Conservation (phyloP, 768 basidiomycete genomes). For the Rhizopogon vesiculosus region DNA sequence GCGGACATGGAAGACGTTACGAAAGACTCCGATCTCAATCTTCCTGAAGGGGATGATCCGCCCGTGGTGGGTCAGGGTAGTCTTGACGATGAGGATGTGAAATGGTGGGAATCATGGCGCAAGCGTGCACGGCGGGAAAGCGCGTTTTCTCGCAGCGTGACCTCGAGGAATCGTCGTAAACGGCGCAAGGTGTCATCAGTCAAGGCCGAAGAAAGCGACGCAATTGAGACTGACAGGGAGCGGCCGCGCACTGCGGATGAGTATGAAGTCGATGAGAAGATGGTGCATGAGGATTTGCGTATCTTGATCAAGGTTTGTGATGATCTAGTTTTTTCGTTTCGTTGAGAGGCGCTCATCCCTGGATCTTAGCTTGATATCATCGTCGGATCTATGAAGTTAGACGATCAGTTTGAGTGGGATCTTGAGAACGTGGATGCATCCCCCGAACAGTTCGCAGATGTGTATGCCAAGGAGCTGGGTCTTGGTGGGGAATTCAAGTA, state of each 20-base stretch:
- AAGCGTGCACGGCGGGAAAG: conserved; percentile 37
- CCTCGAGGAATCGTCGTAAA: conserved; percentile 31
- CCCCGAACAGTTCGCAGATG: conserved; percentile 90
- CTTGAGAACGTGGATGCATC: conserved; percentile 72
- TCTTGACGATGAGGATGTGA: conserved; percentile 44
- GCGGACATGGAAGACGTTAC: conserved; percentile 1
- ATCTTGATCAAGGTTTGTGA: conserved; percentile 79
- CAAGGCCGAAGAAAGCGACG: conserved; percentile 20
- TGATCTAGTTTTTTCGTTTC: conserved; percentile 16
- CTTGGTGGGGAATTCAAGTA: conserved; percentile 90
- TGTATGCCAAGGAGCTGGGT: conserved; percentile 83
- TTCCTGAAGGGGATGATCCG: conserved; percentile 20
- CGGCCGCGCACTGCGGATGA: conserved; percentile 53
- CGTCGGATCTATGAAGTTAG: conserved; percentile 86
- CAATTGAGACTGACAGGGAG: conserved; percentile 31
- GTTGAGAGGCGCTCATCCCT: not conserved
- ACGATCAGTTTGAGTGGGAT: conserved; percentile 99
- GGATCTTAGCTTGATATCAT: conserved; percentile 82
- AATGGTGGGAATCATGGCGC: conserved; percentile 75
- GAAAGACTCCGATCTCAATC: conserved; percentile 18
- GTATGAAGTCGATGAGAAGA: conserved; percentile 60
- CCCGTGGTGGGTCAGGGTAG: conserved; percentile 29
- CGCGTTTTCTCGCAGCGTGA: conserved; percentile 18
- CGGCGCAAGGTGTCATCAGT: conserved; percentile 35
- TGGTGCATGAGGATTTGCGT: conserved; percentile 80